Percentiles rank a stretch among this genome's conserved stretches.
phyloP scores from a whole-genome alignment of 106 monocot species.

The Alisma plantagoaquatica region DNA sequence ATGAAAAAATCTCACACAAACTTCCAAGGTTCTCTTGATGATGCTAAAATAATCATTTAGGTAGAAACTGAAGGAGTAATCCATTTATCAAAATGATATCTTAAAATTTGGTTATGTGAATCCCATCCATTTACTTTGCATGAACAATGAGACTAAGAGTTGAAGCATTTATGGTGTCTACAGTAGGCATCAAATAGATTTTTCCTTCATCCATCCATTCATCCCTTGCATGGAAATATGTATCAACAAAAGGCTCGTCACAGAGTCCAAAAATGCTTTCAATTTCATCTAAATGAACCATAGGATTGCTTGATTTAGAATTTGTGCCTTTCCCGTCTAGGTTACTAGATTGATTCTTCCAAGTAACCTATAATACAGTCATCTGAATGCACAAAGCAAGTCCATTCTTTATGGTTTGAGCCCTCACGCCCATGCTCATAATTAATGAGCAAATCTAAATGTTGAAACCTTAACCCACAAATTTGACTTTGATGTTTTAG shows the following conservation, averaged over 20 bases:
- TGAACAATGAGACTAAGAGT: slow-evolving; percentile 45
- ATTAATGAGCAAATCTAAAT: slow-evolving; percentile 30
- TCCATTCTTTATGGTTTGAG: slow-evolving; percentile 24
- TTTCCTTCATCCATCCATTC: slow-evolving; percentile 91
- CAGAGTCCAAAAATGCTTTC: slow-evolving; percentile 78
- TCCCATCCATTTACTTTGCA: no score
- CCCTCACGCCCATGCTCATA: slow-evolving; percentile 27
- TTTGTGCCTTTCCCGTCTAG: not conserved
- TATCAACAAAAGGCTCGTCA: slow-evolving; percentile 88
- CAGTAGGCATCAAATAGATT: slow-evolving; percentile 31
- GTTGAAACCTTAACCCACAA: slow-evolving; percentile 55
- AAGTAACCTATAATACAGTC: slow-evolving; percentile 22
- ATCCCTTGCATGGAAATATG: slow-evolving; percentile 50
- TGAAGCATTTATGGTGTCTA: slow-evolving; percentile 3
- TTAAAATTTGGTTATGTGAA: no score
- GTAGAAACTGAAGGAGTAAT: no score
- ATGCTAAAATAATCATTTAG: no score
- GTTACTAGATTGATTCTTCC: not conserved
- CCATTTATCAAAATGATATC: no score
- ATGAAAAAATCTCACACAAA: no score
- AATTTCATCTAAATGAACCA: slow-evolving; percentile 88
- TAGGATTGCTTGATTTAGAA: slow-evolving; percentile 27
- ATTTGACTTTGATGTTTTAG: slow-evolving; percentile 45
- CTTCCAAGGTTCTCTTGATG: no score
- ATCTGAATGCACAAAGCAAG: slow-evolving; percentile 38